Base-by-base conservation (phyloP, 2,329 filamentous ascomycete genomes). In the Chrysoporthe austroafricana region DNA sequence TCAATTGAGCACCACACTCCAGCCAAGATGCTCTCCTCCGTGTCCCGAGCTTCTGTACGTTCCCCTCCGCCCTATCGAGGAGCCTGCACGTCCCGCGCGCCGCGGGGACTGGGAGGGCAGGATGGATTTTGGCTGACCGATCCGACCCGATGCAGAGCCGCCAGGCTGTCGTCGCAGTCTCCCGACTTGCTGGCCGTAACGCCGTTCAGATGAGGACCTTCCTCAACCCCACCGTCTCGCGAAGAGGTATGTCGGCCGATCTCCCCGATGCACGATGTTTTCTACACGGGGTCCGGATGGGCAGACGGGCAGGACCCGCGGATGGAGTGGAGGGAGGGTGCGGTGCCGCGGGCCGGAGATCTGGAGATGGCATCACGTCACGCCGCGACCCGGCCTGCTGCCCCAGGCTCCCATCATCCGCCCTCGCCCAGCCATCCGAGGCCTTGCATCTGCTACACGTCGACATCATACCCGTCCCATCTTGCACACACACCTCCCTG, bases 181-280 rank as follows among this genome's bases (percentile, higher is more conserved):
- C 82, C 78, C 79, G 84, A 77, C 76, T 83, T 75, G 81, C 83
- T 77, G 78, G 79, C 77, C 79, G 80, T 64, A 81, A 79, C 74
- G 75, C 81, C 73, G 79, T 80, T 77, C 83, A 84, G 77, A 79
- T 80, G 76, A 84, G 86, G 77, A 81, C 81, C 76, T 88, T 88
- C 78, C 86, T 88, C 75, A 85, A 83, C 75, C 86, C 86, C 71
- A 88, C 86, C 64, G 82, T 87, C 73, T 85, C 86, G 72, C 83
- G 86, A 78, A 83, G 85, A 85, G 86, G 86, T 89, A 85, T 80
- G 86, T 80, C n/a, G 50, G 44, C 48, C 16, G 54, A 62, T 26
- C 18, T 64, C 64, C 26, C 21, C 39, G 54, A 46, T 68, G n/a
- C 56, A 39, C 21, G 32, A 16, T 44, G 32, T 42, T 44, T 44